Conservation (phyloP, 2,329 filamentous ascomycete genomes). For the Lasiodiplodia sp. region DNA sequence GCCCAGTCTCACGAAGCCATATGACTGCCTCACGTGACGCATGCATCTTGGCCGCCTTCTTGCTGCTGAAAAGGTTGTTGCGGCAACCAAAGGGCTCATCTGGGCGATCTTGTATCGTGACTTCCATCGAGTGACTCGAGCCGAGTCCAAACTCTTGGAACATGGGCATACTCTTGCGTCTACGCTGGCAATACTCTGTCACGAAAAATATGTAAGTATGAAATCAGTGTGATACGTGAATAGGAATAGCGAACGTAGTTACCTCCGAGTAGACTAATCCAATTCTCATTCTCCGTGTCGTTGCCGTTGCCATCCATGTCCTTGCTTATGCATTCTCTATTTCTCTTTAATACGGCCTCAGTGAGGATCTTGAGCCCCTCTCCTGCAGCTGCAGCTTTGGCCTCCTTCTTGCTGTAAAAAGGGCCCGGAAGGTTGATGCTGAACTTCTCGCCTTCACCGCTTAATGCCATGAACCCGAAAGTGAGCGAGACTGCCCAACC, state of each 20-base stretch:
- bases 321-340: conserved; percentile 34
- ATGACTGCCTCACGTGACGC: conserved; percentile 52
- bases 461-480: conserved; percentile 36
- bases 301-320: conserved; percentile 18
- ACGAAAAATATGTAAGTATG: not conserved
- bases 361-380: conserved; percentile 40
- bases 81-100: conserved; percentile 45
- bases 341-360: conserved; percentile 36
- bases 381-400: conserved; percentile 50
- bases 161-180: conserved; percentile 38
- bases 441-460: conserved; percentile 33
- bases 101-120: conserved; percentile 37
- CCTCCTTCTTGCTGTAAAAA: conserved; percentile 51
- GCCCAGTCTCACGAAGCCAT: conserved; percentile 47
- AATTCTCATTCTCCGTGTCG: conserved; percentile 40
- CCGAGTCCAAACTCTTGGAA: conserved; percentile 45
- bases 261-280: conserved; percentile 44
- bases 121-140: conserved; percentile 40
- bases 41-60: conserved; percentile 50
- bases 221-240: not conserved
- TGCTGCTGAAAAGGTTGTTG: conserved; percentile 43
- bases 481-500: conserved; percentile 37
- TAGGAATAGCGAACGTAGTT: not conserved
- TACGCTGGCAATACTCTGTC: conserved; percentile 42
- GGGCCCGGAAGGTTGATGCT: conserved; percentile 35